Conservation (phyloP, 257 asterid genomes). For the Voacanga thouarsii region DNA sequence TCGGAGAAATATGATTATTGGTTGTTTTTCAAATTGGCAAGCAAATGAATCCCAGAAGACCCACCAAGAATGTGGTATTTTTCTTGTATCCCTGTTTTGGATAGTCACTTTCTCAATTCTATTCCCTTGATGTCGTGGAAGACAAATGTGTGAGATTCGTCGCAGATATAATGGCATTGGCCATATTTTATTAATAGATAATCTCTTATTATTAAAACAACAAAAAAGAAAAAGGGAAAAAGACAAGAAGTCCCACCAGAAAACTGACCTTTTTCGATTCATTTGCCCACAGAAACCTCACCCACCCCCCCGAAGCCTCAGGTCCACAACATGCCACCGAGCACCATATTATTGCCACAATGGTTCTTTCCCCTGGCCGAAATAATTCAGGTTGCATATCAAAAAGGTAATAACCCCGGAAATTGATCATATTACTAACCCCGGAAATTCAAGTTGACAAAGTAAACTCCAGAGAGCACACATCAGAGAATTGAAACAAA, state of each 20-base stretch:
- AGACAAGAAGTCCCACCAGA: neutral
- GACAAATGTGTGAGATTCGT: too few species aligned
- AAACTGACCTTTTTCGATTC: neutral
- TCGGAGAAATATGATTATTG: neutral
- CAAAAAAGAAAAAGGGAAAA: too few species aligned
- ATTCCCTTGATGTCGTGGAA: too few species aligned
- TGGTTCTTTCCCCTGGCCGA: neutral
- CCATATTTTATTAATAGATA: too few species aligned
- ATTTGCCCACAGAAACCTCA: conserved; percentile 4
- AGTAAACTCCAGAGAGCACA: neutral
- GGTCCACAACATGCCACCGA: conserved; percentile 15
- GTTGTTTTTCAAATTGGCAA: neutral
- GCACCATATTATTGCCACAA: neutral
- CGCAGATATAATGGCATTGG: too few species aligned
- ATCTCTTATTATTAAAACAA: too few species aligned
- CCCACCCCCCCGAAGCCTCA: conserved; percentile 6
- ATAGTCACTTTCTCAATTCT: too few species aligned
- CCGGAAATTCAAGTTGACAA: neutral
- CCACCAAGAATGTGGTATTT: neutral
- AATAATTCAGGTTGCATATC: neutral
- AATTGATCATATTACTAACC: neutral
- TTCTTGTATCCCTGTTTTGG: too few species aligned
- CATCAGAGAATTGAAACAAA: neutral
- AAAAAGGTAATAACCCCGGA: neutral
- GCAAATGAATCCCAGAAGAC: neutral